A percentile compares a stretch with the other conserved stretches of the same genome.
Conservation (phyloP, 768 basidiomycete genomes). For the Leccinum disarticulatum region DNA sequence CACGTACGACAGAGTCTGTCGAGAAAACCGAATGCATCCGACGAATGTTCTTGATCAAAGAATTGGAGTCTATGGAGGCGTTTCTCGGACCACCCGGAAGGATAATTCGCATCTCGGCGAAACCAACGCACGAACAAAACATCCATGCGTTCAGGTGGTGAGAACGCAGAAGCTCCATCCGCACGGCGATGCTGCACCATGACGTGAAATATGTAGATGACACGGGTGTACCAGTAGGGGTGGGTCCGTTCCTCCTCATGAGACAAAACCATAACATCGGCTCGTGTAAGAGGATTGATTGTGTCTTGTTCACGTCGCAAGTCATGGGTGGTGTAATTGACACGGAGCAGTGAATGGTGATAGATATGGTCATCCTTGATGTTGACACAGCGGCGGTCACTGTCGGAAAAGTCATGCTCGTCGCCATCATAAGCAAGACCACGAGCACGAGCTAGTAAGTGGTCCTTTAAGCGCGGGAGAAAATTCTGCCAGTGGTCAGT, state of each 20-base stretch:
- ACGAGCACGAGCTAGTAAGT: too few relatives aligned
- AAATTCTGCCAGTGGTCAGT: too few relatives aligned
- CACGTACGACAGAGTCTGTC: not conserved
- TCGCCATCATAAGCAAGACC: too few relatives aligned
- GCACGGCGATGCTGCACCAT: not conserved
- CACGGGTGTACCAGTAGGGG: not conserved
- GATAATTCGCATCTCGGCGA: not conserved
- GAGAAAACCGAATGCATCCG: not conserved
- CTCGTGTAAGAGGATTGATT: not conserved
- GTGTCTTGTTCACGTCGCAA: too few relatives aligned
- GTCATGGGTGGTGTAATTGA: too few relatives aligned
- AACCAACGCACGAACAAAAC: not conserved
- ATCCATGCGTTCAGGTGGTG: not conserved
- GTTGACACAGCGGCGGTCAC: too few relatives aligned
- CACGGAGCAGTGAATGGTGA: too few relatives aligned
- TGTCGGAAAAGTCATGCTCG: too few relatives aligned
- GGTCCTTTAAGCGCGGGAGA: too few relatives aligned
- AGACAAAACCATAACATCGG: not conserved
- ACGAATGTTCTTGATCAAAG: not conserved
- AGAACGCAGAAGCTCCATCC: not conserved
- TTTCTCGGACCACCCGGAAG: not conserved
- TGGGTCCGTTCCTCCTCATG: not conserved
- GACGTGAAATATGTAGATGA: not conserved
- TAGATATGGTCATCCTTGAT: too few relatives aligned
- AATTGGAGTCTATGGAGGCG: not conserved